Evolutionary conservation across 2,329 filamentous ascomycete species (phyloP).

Genomic region (Cadophora malorum): DNA sequence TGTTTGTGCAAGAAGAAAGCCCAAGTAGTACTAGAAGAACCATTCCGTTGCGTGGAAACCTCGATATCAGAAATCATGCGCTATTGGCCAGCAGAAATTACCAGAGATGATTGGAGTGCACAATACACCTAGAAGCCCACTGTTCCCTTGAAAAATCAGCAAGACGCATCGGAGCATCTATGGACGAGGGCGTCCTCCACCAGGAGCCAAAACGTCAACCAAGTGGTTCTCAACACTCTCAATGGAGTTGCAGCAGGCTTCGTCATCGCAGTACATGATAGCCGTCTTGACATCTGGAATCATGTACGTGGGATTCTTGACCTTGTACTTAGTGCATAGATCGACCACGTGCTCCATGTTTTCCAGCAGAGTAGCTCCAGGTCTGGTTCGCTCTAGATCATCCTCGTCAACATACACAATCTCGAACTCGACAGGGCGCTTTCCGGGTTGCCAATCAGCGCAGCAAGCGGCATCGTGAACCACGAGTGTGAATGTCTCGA

Average conservation of each 20-base stretch:
- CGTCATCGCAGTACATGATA: conserved; percentile 6
- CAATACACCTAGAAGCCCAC: no score
- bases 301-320: conserved; percentile 1
- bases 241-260: conserved; percentile 7
- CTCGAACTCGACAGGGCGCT: not conserved
- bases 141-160: not conserved
- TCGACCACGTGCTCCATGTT: not conserved
- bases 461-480: conserved; percentile 6
- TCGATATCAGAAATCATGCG: not conserved
- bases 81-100: no score
- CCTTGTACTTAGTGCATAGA: not conserved
- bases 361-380: not conserved
- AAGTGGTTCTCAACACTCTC: conserved; percentile 7
- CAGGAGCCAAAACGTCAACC: conserved; percentile 2
- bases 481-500: not conserved
- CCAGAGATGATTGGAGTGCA: no score
- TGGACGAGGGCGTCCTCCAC: no score
- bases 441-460: not conserved
- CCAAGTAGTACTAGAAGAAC: not conserved
- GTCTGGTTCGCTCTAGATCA: not conserved
- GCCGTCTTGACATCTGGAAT: not conserved
- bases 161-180: not conserved
- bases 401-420: not conserved
- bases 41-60: not conserved
- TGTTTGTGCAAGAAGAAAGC: not conserved